Evolutionary conservation across 1,284 basidiomycete species (phyloP).

Genomic region (Heterobasidion occidentale): DNA sequence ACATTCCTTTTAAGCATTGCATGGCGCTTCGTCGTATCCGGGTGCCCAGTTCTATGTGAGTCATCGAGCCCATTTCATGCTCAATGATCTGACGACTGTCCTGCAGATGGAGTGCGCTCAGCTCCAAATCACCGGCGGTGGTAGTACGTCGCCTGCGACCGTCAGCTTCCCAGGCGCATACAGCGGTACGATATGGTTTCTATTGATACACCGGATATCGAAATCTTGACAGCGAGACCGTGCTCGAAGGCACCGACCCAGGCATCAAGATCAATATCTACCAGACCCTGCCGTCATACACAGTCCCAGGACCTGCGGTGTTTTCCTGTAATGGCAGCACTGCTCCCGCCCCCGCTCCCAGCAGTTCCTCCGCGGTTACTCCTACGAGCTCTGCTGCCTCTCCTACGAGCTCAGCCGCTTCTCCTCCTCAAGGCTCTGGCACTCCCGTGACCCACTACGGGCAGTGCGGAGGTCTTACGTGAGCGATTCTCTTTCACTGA

Average conservation of each 20-base stretch:
- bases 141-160: conserved; percentile 34
- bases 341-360: conserved; percentile 5
- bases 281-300: conserved; percentile 30
- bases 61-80: neutral
- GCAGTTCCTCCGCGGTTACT: conserved; percentile 8
- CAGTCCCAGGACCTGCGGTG: conserved; percentile 27
- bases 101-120: conserved; percentile 46
- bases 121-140: conserved; percentile 42
- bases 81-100: neutral
- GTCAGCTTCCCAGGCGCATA: conserved; percentile 47
- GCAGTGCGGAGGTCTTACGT: conserved; percentile 27
- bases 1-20: conserved; percentile 24
- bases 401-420: conserved; percentile 13
- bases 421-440: conserved; percentile 7
- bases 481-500: conserved; percentile 7
- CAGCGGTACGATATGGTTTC: conserved; percentile 15
- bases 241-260: conserved; percentile 26
- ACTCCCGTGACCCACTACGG: conserved; percentile 25
- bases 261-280: conserved; percentile 41
- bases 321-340: conserved; percentile 20
- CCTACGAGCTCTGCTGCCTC: conserved; percentile 3
- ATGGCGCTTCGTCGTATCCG: conserved; percentile 23
- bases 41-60: conserved; percentile 14
- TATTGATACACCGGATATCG: neutral
- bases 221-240: neutral